Base-by-base conservation (phyloP, 371 early-diverging fungal genomes). In the Mucor mucedo region DNA sequence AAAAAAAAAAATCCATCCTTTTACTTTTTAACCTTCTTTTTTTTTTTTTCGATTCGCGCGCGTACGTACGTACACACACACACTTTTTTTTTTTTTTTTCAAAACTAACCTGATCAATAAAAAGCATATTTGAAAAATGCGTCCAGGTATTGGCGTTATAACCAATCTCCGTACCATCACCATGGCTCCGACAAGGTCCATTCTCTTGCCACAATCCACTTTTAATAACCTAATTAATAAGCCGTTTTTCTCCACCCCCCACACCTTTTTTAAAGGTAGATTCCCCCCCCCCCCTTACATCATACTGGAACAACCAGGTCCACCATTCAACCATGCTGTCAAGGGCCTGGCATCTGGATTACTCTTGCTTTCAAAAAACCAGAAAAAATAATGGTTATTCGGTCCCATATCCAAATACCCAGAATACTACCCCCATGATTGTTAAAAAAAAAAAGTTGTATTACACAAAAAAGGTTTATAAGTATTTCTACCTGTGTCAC, bases 181-280 rank as follows among this genome's bases (percentile, higher is more conserved):
- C 64, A 45, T 71, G 66, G 27, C 85, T 83, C 13, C 84, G 78
- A 73, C 90, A 91, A 14, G 87, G 89, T 7, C 77, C 96, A 52
- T 91, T 81, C 68, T 92, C 94, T 84, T 90, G 91, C 79, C 92
- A 87, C 39, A 93, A 78, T 16, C 94, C 95, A 32, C 92, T 91
- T 91, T 48, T 80, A 45, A 4, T 44, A 27, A 21, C 8, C 1
- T 42, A 5, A 44, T 41, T 30, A 47, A 11, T 58, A 38, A 45
- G 21, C 35, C 27, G 10, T 58, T 16, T 5, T 14, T 14, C 44
- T n/a, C 10, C n/a, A n/a, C n/a, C n/a, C n/a, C n/a, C n/a, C 13
- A 16, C 5, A 44, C 14, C 10, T 5, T 44, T 1, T 44, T 44
- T 1, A 52, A 21, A 21, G 21, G 1, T 21, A n/a, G n/a, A n/a